Conservation (phyloP, 2,329 filamentous ascomycete genomes). For the Penicillium sp. region DNA sequence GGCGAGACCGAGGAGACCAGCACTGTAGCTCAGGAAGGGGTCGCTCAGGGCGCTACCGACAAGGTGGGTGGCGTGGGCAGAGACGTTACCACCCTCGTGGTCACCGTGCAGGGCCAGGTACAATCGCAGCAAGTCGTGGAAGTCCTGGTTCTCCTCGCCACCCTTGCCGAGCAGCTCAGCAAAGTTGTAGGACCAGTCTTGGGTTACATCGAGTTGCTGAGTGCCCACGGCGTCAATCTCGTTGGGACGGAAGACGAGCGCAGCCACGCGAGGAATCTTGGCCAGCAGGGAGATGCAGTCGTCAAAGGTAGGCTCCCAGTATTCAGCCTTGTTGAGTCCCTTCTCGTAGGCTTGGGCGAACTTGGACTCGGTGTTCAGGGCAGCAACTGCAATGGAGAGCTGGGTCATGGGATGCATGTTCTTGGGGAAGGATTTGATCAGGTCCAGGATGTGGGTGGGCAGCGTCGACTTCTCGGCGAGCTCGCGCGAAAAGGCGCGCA, state of each 20-base stretch:
- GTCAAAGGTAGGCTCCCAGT: slow-evolving; percentile 98
- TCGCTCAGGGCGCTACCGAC: slow-evolving; percentile 93
- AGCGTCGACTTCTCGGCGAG: slow-evolving; percentile 80
- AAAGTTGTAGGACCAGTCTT: slow-evolving; percentile 99
- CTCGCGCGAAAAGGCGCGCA: slow-evolving; percentile 75
- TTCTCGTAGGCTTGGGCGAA: slow-evolving; percentile 91
- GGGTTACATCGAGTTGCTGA: slow-evolving; percentile 68
- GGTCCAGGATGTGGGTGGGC: slow-evolving; percentile 74
- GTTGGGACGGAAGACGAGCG: slow-evolving; percentile 94
- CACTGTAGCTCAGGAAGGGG: slow-evolving; percentile 92
- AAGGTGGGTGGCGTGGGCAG: slow-evolving; percentile 88
- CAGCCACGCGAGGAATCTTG: slow-evolving; percentile 93
- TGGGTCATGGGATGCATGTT: slow-evolving; percentile 98
- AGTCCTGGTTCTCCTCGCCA: slow-evolving; percentile 63
- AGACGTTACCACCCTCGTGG: slow-evolving; percentile 97
- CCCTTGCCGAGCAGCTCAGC: slow-evolving; percentile 91
- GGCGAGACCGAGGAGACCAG: slow-evolving; percentile 88
- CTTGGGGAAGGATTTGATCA: slow-evolving; percentile 83
- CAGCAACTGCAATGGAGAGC: slow-evolving; percentile 88
- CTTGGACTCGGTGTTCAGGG: slow-evolving; percentile 89
- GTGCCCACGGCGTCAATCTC: slow-evolving; percentile 65
- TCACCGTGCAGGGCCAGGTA: slow-evolving; percentile 97
- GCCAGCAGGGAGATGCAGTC: slow-evolving; percentile 89
- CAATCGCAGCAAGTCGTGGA: slow-evolving; percentile 88
- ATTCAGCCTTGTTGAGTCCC: slow-evolving; percentile 89